Percentiles rank a stretch among this genome's conserved stretches.
Conservation (phyloP, 169 alveolate species). For the Plasmodium inui region DNA sequence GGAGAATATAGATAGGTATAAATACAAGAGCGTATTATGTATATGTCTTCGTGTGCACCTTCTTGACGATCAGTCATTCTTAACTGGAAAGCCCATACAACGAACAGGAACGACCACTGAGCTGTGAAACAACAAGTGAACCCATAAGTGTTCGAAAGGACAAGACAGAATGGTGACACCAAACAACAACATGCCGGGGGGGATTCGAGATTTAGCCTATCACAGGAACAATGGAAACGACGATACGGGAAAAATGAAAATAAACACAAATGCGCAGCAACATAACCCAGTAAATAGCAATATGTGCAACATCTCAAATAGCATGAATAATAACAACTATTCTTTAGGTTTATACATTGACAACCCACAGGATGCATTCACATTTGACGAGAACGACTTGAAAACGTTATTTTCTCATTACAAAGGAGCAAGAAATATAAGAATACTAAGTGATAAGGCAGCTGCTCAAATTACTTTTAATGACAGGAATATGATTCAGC, state of each 20-base stretch:
- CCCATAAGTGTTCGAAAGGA: constrained; percentile 25
- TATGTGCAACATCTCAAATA: constrained; percentile 1
- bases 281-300: constrained; percentile 2
- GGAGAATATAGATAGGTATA: not conserved
- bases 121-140: constrained; percentile 16
- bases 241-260: constrained; percentile 8
- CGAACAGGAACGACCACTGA: constrained; percentile 20
- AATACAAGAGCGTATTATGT: not conserved
- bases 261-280: not conserved
- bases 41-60: not conserved
- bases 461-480: constrained; percentile 76
- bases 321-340: constrained; percentile 40
- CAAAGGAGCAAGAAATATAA: constrained; percentile 62
- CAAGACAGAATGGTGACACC: constrained; percentile 21
- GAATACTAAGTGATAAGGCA: constrained; percentile 57
- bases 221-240: not conserved
- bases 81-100: not conserved
- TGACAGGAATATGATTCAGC: constrained; percentile 74
- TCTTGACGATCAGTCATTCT: not conserved
- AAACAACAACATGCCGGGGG: not conserved
- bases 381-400: constrained; percentile 65
- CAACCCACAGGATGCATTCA: constrained; percentile 68
- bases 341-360: constrained; percentile 71
- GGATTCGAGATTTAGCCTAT: constrained; percentile 25
- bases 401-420: constrained; percentile 59